Base-by-base conservation (phyloP, 2,329 filamentous ascomycete genomes). In the Lojkania enalia region DNA sequence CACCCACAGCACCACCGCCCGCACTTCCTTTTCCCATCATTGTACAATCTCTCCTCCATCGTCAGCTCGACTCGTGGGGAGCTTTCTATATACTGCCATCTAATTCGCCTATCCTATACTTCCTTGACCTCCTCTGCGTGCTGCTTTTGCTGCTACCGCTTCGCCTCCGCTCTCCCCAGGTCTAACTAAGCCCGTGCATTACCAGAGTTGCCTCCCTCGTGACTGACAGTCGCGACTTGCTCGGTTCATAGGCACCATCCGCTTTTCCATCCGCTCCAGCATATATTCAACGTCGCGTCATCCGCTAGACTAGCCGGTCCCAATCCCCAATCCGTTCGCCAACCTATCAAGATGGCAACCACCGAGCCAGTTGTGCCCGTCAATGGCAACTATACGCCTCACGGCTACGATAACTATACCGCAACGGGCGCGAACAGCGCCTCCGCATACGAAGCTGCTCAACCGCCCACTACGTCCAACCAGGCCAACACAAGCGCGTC, bases 331-430 rank as follows among this genome's bases (percentile, higher is more conserved):
- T 9, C 23, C 23, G 43, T 27, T 44, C 31, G 35, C 23, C n/a
- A 27, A 27, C 23, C 30, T 16, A 38, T 50, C 61, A 57, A 53
- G 39, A 69, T 69, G 65, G 64, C 64, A 54, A 51, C 59, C 52
- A 61, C 63, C 55, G 65, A 67, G 32, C 23, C 63, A 43, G 50
- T 59, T 44, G 58, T 55, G 45, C 69, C 74, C 33, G 63, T 74
- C 59, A 79, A 79, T 54, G 77, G 77, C 68, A 74, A 63, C 64
- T 76, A 77, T 55, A 71, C 64, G 48, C 64, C 65, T 20, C 66
- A 71, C 46, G 64, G 58, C 48, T 77, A 76, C 55, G 67, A 72
- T 48, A 69, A 61, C 60, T 63, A 63, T 54, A 58, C 59, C 42
- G 58, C 64, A 41, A 60, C 62, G 31, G 45, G 31, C 41, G 35